phyloP scores from a whole-genome alignment of 139 green algal genomes.

The Tetradesmus lagerheimii region DNA sequence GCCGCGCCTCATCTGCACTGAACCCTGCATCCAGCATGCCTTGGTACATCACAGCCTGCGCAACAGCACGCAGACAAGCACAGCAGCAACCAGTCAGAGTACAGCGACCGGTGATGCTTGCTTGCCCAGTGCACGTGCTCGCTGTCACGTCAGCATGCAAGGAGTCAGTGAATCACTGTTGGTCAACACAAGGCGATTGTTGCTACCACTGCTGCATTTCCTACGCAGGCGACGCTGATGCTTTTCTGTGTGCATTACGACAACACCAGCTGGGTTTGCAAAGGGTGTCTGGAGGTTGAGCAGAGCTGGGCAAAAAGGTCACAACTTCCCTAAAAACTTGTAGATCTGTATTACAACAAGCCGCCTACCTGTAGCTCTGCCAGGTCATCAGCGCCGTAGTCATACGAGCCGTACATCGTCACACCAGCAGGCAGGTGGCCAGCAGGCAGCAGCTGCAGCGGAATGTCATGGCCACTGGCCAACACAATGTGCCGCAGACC shows the following conservation, averaged over 20 bases:
- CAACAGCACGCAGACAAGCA: not conserved
- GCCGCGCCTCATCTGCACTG: not conserved
- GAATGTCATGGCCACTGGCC: constrained; percentile 37
- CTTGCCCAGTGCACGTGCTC: no score
- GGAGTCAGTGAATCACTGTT: no score
- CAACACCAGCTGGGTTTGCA: no score
- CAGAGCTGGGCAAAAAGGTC: no score
- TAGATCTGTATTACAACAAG: no score
- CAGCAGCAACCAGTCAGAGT: not conserved
- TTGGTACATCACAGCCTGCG: constrained; percentile 7
- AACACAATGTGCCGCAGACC: constrained; percentile 36
- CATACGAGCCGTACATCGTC: constrained; percentile 37
- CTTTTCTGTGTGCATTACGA: no score
- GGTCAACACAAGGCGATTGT: no score
- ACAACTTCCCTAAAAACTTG: no score
- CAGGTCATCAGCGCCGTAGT: not conserved
- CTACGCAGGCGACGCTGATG: no score
- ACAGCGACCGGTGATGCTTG: not conserved
- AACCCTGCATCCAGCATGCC: constrained; percentile 33
- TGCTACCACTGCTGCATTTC: no score
- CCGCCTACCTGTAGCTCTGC: not conserved
- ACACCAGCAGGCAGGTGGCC: constrained; percentile 21
- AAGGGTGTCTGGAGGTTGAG: no score
- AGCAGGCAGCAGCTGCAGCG: constrained; percentile 25
- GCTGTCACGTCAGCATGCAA: no score